Percentiles rank a stretch among this genome's conserved stretches.
These are phyloP conservation scores for Aspergillus brasiliensis DNA, from an alignment of 2,329 filamentous ascomycete species.

Conservation along the genomic window DNA sequence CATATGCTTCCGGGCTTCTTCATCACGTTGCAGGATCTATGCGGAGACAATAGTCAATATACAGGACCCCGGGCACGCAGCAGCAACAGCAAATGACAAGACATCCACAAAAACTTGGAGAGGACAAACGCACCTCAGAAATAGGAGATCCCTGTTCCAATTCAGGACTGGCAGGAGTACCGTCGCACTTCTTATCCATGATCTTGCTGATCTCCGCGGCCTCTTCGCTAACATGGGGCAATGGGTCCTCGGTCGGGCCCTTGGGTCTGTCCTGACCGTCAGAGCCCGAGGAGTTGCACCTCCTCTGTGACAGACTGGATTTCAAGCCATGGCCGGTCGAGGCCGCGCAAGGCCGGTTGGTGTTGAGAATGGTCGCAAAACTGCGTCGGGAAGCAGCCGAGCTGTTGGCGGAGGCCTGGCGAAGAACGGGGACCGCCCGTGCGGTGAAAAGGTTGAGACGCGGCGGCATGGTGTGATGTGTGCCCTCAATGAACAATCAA, in stretches of 20 bases:
- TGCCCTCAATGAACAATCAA: not conserved
- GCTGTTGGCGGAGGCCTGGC: slow-evolving; percentile 26
- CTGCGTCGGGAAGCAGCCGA: slow-evolving; percentile 21
- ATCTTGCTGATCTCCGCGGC: slow-evolving; percentile 62
- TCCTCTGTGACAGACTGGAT: slow-evolving; percentile 26
- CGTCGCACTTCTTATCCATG: slow-evolving; percentile 50
- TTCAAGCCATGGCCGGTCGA: slow-evolving; percentile 16
- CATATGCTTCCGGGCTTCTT: slow-evolving; percentile 62
- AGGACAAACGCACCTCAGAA: slow-evolving; percentile 56
- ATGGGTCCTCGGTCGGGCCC: slow-evolving; percentile 54
- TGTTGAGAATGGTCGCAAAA: slow-evolving; percentile 25
- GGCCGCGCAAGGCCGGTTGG: slow-evolving; percentile 21
- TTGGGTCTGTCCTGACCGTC: slow-evolving; percentile 32
- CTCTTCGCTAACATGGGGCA: slow-evolving; percentile 67
- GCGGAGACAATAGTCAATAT: slow-evolving; percentile 9
- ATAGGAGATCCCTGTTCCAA: slow-evolving; percentile 67
- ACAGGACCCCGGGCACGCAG: not conserved
- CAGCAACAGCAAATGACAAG: not conserved
- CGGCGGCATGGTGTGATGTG: slow-evolving; percentile 53
- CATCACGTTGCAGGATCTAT: slow-evolving; percentile 65
- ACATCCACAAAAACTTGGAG: slow-evolving; percentile 20
- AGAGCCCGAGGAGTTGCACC: slow-evolving; percentile 40
- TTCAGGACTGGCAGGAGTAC: slow-evolving; percentile 56
- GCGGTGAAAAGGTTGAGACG: slow-evolving; percentile 54
- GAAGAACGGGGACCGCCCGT: slow-evolving; percentile 34